phyloP scores from a whole-genome alignment of 805 yeast genomes.

The Wickerhamiella shivajii region DNA sequence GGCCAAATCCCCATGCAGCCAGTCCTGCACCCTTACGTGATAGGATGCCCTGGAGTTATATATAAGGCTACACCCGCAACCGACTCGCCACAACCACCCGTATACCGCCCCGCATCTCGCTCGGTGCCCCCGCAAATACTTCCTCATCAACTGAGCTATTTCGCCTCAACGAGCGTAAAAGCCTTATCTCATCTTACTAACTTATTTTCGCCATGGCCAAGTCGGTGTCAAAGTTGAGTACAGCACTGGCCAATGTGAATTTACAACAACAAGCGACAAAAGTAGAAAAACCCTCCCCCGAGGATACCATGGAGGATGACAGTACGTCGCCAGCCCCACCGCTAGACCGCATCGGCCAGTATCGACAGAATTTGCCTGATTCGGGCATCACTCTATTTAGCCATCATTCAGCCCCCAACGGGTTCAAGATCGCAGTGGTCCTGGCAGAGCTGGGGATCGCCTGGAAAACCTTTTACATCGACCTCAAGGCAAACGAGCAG shows the following conservation, averaged over 20 bases:
- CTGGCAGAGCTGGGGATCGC: constrained; percentile 67
- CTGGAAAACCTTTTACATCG: constrained; percentile 70
- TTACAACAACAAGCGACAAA: constrained; percentile 10
- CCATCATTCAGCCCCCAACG: constrained; percentile 88
- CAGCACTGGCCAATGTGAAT: constrained; percentile 22
- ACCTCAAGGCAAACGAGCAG: constrained; percentile 79
- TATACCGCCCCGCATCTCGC: too few relatives aligned
- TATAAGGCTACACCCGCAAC: too few relatives aligned
- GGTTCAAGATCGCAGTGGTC: constrained; percentile 87
- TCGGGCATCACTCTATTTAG: constrained; percentile 74
- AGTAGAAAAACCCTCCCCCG: neutral
- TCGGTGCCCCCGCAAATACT: too few relatives aligned
- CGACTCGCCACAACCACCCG: too few relatives aligned
- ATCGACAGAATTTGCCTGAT: constrained; percentile 60
- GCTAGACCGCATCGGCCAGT: constrained; percentile 40
- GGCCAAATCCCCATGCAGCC: too few relatives aligned
- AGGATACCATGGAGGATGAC: constrained; percentile 1
- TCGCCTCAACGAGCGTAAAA: too few relatives aligned
- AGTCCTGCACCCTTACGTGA: too few relatives aligned
- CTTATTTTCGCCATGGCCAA: too few relatives aligned
- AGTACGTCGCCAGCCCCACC: constrained; percentile 5
- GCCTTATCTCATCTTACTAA: too few relatives aligned
- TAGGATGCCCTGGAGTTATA: too few relatives aligned
- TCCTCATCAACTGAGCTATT: too few relatives aligned
- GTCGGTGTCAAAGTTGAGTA: constrained; percentile 21